A percentile compares a stretch with the other conserved stretches of the same genome.
phyloP scores from a whole-genome alignment of 106 monocot species.

The Dioscorea zingiberensis region DNA sequence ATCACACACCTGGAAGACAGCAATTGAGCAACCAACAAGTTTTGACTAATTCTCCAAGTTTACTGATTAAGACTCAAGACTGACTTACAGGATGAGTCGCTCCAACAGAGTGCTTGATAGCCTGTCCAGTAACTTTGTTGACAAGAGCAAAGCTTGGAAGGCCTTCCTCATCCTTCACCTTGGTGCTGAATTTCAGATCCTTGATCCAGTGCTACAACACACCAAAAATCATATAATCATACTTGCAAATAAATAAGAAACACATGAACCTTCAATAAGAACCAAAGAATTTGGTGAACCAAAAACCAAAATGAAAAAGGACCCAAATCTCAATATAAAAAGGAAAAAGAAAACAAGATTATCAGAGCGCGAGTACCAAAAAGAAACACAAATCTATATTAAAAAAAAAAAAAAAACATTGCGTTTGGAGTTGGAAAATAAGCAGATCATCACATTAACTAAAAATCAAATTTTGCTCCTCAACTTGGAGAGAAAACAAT shows the following conservation, averaged over 20 bases:
- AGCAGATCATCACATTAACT: too few species aligned
- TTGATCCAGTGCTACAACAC: conserved; percentile 76
- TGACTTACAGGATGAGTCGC: conserved; percentile 22
- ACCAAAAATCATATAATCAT: conserved; percentile 6
- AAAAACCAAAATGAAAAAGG: neutral
- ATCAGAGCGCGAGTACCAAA: too few species aligned
- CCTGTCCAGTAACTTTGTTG: conserved; percentile 33
- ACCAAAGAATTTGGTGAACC: neutral
- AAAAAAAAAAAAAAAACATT: too few species aligned
- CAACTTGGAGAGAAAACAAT: neutral
- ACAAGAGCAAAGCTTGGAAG: conserved; percentile 63
- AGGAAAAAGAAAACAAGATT: neutral
- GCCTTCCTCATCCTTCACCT: conserved; percentile 68
- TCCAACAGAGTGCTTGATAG: conserved; percentile 34
- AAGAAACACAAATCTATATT: too few species aligned
- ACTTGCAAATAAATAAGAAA: neutral
- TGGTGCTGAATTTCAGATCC: conserved; percentile 56
- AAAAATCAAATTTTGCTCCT: too few species aligned
- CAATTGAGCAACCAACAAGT: too few species aligned
- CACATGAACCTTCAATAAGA: neutral
- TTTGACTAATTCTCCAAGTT: neutral
- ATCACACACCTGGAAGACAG: too few species aligned
- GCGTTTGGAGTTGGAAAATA: too few species aligned
- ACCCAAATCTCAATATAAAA: neutral
- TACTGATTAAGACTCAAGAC: neutral